Conservation (phyloP, 148 eudicot genomes). For the Rhododendron vialii region DNA sequence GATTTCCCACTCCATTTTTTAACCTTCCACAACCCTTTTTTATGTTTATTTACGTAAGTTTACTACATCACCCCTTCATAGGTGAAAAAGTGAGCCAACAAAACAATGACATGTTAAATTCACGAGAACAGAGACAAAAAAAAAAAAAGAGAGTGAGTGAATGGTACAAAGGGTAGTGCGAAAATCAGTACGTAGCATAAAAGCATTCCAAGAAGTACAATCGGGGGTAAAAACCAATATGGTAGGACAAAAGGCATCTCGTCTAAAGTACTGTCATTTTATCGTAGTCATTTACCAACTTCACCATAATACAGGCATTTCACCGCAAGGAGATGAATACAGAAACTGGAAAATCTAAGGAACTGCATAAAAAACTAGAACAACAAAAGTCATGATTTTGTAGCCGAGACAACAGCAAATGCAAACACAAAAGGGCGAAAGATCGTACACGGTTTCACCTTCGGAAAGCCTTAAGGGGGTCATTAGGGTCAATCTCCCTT, state of each 20-base stretch:
- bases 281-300: neutral
- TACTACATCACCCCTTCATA: neutral
- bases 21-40: too few relatives aligned
- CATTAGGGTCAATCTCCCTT: constrained; percentile 12
- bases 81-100: neutral
- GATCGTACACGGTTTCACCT: neutral
- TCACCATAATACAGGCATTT: neutral
- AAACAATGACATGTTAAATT: neutral
- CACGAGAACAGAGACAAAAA: neutral
- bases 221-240: neutral
- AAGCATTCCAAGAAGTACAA: neutral
- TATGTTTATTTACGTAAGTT: too few relatives aligned
- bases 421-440: neutral
- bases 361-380: neutral
- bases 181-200: neutral
- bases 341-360: neutral
- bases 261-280: neutral
- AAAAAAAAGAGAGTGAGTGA: neutral
- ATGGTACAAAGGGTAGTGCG: neutral
- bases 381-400: neutral
- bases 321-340: neutral
- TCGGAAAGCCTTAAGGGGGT: neutral
- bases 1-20: neutral
- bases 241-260: neutral
- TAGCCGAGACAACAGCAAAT: neutral